Base-by-base conservation (phyloP, 805 yeast genomes). In the Kluyveromyces lactis region DNA sequence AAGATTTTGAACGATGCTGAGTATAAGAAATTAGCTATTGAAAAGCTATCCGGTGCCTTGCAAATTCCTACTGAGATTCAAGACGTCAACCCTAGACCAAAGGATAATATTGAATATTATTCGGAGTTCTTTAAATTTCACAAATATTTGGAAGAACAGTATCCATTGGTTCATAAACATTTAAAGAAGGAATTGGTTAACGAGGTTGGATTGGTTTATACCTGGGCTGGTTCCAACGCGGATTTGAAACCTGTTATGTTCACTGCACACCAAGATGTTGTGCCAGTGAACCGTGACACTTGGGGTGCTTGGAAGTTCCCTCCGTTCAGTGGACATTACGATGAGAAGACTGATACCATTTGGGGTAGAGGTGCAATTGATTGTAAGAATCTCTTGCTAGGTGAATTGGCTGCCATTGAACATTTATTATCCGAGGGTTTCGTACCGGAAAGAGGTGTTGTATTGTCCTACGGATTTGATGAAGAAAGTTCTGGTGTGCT, bases 211-310 rank as follows among this genome's bases (percentile, higher is more conserved):
- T 60, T 85, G 39, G 66, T 86, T 3, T 71, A 68, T 53, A 78
- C 84, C 17, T 75, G 82, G 73, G 56, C 70, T 43, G 95, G 95
- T 10, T 54, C 72, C 3, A 55, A 73, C 31, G 23, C 50, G 4
- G 44, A 56, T 2, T 60, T 79, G 47, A 78, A 81, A 55, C 95
- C 95, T 10, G 49, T 79, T 13, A 48, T 86, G 59, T 63, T 84
- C 32, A 73, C 82, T 58, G 90, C 92, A 4, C 95, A 86, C 56
- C 86, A 79, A 55, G 95, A 86, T 53, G 86, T 81, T 1, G 95
- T 86, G 12, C 95, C 95, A 0, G 81, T 83, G 4, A 81, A 77
- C 51, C 54, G 57, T n/a, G 73, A 68, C 18, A 75, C 87, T 0
- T 58, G 66, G 31, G 64, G 60, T 19, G 63, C 73, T 40, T 86